Evolutionary conservation across 1,139 yeast species (phyloP), one percentile per base, ranked within the genome.

Genomic region (Protomyces inundatus): DNA sequence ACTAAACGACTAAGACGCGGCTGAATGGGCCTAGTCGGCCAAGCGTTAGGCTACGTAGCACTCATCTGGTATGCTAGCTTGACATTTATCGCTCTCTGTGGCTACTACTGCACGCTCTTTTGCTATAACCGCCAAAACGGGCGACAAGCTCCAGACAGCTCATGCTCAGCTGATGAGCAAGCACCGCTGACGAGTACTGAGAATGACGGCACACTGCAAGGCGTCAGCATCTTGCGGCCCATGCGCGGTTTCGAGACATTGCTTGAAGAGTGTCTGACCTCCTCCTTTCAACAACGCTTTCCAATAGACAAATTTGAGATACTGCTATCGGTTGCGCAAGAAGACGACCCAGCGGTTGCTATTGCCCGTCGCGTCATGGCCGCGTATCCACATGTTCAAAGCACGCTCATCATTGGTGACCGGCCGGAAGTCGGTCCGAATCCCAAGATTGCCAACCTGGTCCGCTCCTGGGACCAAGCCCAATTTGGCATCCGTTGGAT

Each of bases 181-280:
- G 23, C 23, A 23, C 23, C 23, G 23, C 23, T 23, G 23, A 23
- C 23, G 1, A 23, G 23, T 23, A 23, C 23, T 23, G 23, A 23
- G 23, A 23, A 23, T 23, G 23, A 23, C 23, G 23, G 23, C 23
- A 23, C 23, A 23, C 2, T 39, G 9, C 67, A 70, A 61, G 90
- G 95, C 2, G 96, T 90, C 6, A 83, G 93, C 1, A 88, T 90
- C 53, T 74, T 90, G 56, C 77, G 97, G 40, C 97, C 97, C 0
- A 79, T 90, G 64, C 88, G 88, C 71, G 97, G 97, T 4, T 77
- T 88, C 34, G 97, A 90, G 72, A 83, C 91, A 0, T 93, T 86
- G 69, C 79, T 89, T 76, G 81, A 80, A 55, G 75, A 81, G 10
- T 90, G 96, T 72, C 76, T 90, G 55, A 83, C 82, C 67, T 82